These are phyloP conservation scores for Blastobotrys buckinghamii DNA, from an alignment of 1,139 yeast species.

Conservation along the genomic window DNA sequence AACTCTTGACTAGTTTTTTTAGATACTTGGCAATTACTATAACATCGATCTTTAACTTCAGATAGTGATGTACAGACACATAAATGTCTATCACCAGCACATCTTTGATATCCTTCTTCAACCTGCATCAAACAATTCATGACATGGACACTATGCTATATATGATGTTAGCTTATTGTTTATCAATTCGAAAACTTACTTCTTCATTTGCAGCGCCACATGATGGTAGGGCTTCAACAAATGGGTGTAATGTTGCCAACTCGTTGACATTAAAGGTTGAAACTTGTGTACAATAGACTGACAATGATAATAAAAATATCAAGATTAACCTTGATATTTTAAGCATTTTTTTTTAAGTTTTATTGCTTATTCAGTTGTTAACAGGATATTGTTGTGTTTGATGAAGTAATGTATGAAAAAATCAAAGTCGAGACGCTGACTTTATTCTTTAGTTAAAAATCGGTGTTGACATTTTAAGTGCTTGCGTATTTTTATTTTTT, in stretches of 20 bases:
- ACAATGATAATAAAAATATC: too few species aligned
- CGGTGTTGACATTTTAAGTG: too few species aligned
- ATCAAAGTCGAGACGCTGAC: too few species aligned
- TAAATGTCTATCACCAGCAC: slow-evolving; percentile 10
- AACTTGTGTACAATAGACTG: too few species aligned
- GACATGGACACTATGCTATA: not conserved
- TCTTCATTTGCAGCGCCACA: slow-evolving; percentile 2
- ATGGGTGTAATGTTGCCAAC: slow-evolving; percentile 4
- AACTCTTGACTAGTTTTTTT: not conserved
- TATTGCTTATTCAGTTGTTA: too few species aligned
- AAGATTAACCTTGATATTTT: too few species aligned
- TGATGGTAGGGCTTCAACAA: slow-evolving; percentile 9
- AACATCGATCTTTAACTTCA: slow-evolving; percentile 9
- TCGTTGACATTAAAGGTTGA: not conserved
- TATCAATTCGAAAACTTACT: not conserved
- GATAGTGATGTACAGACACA: slow-evolving; percentile 11
- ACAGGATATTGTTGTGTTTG: too few species aligned
- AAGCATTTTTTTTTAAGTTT: too few species aligned
- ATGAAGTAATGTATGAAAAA: too few species aligned
- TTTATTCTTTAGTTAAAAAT: too few species aligned
- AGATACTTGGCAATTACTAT: slow-evolving; percentile 3
- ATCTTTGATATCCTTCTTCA: slow-evolving; percentile 10
- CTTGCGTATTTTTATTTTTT: too few species aligned
- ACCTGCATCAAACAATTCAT: slow-evolving; percentile 9
- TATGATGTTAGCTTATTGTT: not conserved